Conservation (phyloP, 345 rosid species). For the Aegle marmelos region DNA sequence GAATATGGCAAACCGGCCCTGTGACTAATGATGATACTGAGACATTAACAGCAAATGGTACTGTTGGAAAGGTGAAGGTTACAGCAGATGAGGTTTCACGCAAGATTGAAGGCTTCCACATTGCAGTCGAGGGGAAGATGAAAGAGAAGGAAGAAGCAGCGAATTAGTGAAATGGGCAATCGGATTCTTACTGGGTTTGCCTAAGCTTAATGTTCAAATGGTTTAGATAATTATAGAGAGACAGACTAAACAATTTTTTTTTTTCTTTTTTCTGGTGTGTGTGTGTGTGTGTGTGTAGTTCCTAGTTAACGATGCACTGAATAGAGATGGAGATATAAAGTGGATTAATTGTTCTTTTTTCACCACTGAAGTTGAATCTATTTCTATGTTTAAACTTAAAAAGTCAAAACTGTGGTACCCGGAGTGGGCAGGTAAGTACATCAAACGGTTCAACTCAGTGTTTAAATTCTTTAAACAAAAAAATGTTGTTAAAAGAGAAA, state of each 20-base stretch:
- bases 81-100: conserved; percentile 37
- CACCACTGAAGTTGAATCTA: background rate
- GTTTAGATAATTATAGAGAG: background rate
- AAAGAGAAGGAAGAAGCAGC: conserved; percentile 23
- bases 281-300: background rate
- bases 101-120: conserved; percentile 44
- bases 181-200: background rate
- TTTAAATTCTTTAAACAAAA: too few relatives aligned
- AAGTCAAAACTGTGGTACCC: too few relatives aligned
- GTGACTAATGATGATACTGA: conserved; percentile 22
- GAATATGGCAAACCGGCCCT: conserved; percentile 63
- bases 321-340: background rate
- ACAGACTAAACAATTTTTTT: background rate
- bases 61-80: conserved; percentile 39
- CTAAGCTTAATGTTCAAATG: background rate
- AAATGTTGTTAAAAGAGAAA: too few relatives aligned
- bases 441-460: too few relatives aligned
- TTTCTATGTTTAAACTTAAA: too few relatives aligned
- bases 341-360: background rate
- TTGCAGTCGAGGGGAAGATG: conserved; percentile 41
- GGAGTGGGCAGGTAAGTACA: too few relatives aligned
- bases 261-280: too few relatives aligned
- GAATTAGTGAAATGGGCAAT: conserved; percentile 15
- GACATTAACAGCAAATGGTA: conserved; percentile 22
- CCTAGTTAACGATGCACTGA: conserved; percentile 5